Conservation (phyloP, 179 eudicot genomes). For the Dionaea muscipula region DNA sequence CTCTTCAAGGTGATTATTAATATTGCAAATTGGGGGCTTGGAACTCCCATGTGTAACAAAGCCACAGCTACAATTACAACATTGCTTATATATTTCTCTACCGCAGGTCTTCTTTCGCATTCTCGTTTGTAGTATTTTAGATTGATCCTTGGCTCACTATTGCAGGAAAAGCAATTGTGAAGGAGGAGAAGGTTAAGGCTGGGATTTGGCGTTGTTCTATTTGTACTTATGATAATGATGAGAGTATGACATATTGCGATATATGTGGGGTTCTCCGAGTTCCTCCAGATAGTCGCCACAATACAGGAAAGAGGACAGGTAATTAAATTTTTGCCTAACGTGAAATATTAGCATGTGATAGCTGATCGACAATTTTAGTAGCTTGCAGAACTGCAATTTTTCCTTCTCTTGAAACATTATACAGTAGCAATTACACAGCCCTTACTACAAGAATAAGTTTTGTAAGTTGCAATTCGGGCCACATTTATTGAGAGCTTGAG, state of each 20-base stretch:
- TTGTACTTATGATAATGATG: conserved; percentile 87
- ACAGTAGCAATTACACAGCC: no score
- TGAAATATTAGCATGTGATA: neutral
- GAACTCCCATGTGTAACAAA: neutral
- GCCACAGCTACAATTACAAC: neutral
- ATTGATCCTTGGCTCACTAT: conserved; percentile 6
- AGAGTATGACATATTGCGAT: conserved; percentile 64
- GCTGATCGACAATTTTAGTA: neutral
- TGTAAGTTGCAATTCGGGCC: no score
- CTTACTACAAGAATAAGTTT: no score
- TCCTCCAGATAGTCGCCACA: conserved; percentile 38
- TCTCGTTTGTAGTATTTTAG: neutral
- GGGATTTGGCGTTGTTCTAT: conserved; percentile 77
- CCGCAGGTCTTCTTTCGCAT: neutral
- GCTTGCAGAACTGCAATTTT: no score
- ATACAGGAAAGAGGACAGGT: conserved; percentile 38
- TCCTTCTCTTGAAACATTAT: no score
- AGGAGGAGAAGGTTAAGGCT: conserved; percentile 22
- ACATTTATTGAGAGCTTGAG: no score
- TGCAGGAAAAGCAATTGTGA: conserved; percentile 29
- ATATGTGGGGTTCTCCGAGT: conserved; percentile 80
- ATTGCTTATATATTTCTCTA: neutral
- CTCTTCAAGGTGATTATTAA: no score
- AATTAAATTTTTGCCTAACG: conserved; percentile 5
- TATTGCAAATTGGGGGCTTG: no score